Evolutionary conservation across 1,284 basidiomycete genomes (phyloP).

Genomic region (Ustilago hordei): DNA sequence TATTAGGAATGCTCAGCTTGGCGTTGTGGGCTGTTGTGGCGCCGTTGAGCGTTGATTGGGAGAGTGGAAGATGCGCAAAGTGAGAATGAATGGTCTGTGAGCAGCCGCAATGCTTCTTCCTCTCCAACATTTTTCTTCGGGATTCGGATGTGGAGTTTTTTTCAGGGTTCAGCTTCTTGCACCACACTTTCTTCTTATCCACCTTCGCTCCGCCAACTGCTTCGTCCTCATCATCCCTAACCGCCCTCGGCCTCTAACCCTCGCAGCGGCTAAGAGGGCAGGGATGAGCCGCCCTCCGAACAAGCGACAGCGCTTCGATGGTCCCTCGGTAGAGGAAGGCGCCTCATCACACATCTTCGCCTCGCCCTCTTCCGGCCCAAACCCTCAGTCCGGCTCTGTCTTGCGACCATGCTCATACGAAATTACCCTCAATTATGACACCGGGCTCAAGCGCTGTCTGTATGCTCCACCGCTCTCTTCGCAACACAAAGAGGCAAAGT

Average conservation of each 20-base stretch:
- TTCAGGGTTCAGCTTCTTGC: conserved; percentile 11
- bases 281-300: conserved; percentile 11
- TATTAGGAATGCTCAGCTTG: too few species aligned
- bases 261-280: neutral
- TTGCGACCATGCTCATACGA: conserved; percentile 28
- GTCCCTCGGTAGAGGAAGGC: neutral
- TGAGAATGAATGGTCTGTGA: conserved; percentile 13
- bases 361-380: neutral
- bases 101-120: neutral
- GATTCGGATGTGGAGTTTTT: conserved; percentile 40
- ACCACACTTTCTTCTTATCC: neutral
- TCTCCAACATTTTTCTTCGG: conserved; percentile 13
- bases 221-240: neutral
- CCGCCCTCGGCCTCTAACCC: neutral
- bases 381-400: neutral
- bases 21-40: neutral
- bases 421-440: conserved; percentile 25
- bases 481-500: neutral
- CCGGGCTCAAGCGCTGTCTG: conserved; percentile 13
- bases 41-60: neutral
- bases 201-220: neutral
- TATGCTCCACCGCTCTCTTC: neutral
- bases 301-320: conserved; percentile 15
- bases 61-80: conserved; percentile 1
- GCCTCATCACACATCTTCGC: conserved; percentile 20